phyloP scores from a whole-genome alignment of 129 eudicot species.

The Pittosporum tobira region DNA sequence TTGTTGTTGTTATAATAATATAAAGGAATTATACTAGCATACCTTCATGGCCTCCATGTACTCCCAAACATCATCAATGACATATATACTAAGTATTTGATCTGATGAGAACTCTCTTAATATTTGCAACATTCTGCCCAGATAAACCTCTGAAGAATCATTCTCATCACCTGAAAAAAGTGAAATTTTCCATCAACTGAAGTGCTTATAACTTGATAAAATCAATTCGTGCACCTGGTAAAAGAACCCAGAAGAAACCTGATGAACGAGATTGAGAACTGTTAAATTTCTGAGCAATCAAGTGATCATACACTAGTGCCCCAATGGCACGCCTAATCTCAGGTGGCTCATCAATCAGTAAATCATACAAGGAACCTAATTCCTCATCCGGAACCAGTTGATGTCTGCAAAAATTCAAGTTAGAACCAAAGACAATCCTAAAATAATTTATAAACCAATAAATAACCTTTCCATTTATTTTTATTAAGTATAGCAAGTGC shows the following conservation, averaged over 20 bases:
- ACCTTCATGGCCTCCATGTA: slow-evolving; percentile 98
- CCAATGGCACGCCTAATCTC: slow-evolving; percentile 96
- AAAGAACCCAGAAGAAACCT: slow-evolving; percentile 32
- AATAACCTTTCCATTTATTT: not conserved
- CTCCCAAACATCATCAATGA: slow-evolving; percentile 98
- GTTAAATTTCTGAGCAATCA: slow-evolving; percentile 80
- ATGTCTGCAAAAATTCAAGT: slow-evolving; percentile 90
- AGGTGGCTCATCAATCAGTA: slow-evolving; percentile 85
- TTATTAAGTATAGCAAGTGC: not conserved
- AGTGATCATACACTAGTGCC: slow-evolving; percentile 84
- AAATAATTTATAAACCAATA: slow-evolving; percentile 1
- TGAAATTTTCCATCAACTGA: slow-evolving; percentile 9
- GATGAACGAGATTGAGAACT: slow-evolving; percentile 63
- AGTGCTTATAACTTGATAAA: slow-evolving; percentile 10
- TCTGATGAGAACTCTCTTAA: slow-evolving; percentile 85
- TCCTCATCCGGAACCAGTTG: slow-evolving; percentile 89
- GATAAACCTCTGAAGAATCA: slow-evolving; percentile 66
- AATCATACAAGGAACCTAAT: slow-evolving; percentile 83
- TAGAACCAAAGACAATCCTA: not conserved
- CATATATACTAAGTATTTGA: slow-evolving; percentile 66
- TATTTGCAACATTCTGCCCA: slow-evolving; percentile 80
- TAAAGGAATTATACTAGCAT: slow-evolving; percentile 18
- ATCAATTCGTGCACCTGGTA: not conserved
- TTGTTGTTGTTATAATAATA: too few species aligned
- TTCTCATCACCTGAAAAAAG: slow-evolving; percentile 54